Conservation (phyloP, 177 flowering plant species). For the Tripterygium wilfordii region DNA sequence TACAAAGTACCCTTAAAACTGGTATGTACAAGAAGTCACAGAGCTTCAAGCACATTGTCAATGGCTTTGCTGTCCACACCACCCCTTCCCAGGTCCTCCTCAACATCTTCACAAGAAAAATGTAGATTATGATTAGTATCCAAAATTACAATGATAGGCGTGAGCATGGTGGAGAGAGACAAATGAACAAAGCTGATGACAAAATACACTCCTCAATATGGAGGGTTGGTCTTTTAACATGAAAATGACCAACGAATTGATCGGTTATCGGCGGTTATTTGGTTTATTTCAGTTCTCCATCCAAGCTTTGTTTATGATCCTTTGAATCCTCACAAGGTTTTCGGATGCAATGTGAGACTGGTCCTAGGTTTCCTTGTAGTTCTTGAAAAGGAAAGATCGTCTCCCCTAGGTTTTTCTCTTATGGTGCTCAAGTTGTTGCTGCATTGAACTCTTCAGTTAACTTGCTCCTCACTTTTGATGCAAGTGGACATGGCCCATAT, state of each 20-base stretch:
- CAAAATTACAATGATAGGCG: too few species aligned
- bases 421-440: slow-evolving; percentile 64
- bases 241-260: too few species aligned
- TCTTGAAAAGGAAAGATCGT: slow-evolving; percentile 97
- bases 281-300: too few species aligned
- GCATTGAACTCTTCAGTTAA: slow-evolving; percentile 58
- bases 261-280: too few species aligned
- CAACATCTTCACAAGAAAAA: too few species aligned
- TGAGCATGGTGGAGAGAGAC: slow-evolving; percentile 67
- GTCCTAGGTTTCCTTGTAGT: slow-evolving; percentile 54
- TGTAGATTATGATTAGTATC: too few species aligned
- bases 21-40: slow-evolving; percentile 72
- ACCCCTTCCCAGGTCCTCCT: slow-evolving; percentile 59
- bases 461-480: slow-evolving; percentile 81
- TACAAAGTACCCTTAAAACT: slow-evolving; percentile 40
- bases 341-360: slow-evolving; percentile 68
- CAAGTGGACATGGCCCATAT: slow-evolving; percentile 92
- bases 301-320: slow-evolving; percentile 85
- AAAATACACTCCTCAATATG: slow-evolving; percentile 69
- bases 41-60: slow-evolving; percentile 77
- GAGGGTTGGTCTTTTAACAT: slow-evolving; percentile 62
- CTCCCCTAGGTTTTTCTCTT: slow-evolving; percentile 77
- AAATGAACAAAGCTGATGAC: slow-evolving; percentile 79
- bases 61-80: slow-evolving; percentile 83
- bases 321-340: slow-evolving; percentile 43